A percentile compares a stretch with the other conserved stretches of the same genome.
Evolutionary conservation across 306 rosid genomes (phyloP).

Genomic region (Vigna trinervia): DNA sequence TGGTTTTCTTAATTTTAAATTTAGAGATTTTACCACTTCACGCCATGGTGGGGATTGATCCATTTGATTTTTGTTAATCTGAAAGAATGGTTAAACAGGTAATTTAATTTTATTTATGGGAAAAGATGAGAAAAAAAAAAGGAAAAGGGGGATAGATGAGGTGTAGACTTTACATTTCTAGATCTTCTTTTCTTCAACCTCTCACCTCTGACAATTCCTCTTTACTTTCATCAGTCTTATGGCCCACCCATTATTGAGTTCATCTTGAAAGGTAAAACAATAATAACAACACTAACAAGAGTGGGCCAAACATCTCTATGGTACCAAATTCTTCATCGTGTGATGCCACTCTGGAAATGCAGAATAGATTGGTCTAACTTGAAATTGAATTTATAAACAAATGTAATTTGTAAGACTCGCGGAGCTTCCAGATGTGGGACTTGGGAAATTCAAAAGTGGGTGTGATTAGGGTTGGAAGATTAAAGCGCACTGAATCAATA

Average conservation of each 20-base stretch:
- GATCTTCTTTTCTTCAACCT: conserved; percentile 25
- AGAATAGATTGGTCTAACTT: background rate
- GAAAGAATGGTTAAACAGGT: no score
- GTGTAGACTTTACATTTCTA: conserved; percentile 20
- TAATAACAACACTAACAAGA: background rate
- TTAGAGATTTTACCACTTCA: background rate
- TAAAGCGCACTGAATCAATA: background rate
- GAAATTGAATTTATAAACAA: no score
- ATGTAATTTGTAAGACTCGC: no score
- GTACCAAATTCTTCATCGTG: background rate
- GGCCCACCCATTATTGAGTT: conserved; percentile 48
- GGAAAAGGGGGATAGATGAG: background rate
- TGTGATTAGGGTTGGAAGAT: conserved; percentile 16
- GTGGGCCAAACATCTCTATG: conserved; percentile 45
- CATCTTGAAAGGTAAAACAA: conserved; percentile 31
- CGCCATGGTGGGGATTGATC: background rate
- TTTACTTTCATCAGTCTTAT: conserved; percentile 39
- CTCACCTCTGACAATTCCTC: conserved; percentile 45
- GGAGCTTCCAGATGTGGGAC: no score
- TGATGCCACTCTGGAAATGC: conserved; percentile 11
- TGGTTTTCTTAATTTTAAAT: conserved; percentile 12
- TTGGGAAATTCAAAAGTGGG: background rate
- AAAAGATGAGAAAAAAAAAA: background rate
- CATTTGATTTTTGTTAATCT: no score
- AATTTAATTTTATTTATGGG: no score